Evolutionary conservation across 208 protist genomes (phyloP).

Genomic region (Wallacemonas sp.): DNA sequence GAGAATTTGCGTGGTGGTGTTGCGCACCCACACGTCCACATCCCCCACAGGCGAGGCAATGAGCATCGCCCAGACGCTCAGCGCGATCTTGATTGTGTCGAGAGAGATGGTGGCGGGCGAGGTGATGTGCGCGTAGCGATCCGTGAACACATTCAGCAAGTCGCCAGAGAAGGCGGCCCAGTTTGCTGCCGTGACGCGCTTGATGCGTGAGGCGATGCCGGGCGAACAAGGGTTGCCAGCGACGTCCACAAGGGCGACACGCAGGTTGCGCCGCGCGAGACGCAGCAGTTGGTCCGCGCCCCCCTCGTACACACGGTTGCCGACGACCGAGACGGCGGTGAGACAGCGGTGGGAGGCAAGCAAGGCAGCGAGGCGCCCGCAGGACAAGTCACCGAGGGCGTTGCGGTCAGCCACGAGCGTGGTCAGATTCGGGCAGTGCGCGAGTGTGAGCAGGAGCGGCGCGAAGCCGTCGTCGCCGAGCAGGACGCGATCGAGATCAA

Average conservation of each 20-base stretch:
- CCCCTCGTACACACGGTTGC: constrained; percentile 73
- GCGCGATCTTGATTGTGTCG: constrained; percentile 48
- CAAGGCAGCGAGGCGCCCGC: constrained; percentile 57
- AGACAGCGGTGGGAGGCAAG: constrained; percentile 70
- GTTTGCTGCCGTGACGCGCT: constrained; percentile 31
- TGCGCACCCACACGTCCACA: constrained; percentile 64
- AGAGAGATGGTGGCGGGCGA: constrained; percentile 45
- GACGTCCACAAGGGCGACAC: constrained; percentile 42
- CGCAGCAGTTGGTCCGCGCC: constrained; percentile 76
- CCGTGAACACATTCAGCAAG: constrained; percentile 66
- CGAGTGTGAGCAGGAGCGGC: constrained; percentile 67
- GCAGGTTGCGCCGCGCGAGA: constrained; percentile 63
- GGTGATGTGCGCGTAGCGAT: constrained; percentile 52
- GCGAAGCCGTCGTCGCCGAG: constrained; percentile 67
- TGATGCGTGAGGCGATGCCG: constrained; percentile 43
- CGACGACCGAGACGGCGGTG: constrained; percentile 35
- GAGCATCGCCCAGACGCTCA: constrained; percentile 82
- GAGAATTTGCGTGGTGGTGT: constrained; percentile 52
- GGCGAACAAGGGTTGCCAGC: constrained; percentile 58
- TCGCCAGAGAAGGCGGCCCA: constrained; percentile 38
- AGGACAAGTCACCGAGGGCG: constrained; percentile 61
- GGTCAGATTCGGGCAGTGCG: constrained; percentile 61
- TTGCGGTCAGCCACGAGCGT: constrained; percentile 63
- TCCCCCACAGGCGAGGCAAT: constrained; percentile 54
- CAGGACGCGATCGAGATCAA: constrained; percentile 54